A percentile compares a stretch with the other conserved stretches of the same genome.
Conservation (phyloP, 2,329 filamentous ascomycete species). For the Colletotrichum navitas region DNA sequence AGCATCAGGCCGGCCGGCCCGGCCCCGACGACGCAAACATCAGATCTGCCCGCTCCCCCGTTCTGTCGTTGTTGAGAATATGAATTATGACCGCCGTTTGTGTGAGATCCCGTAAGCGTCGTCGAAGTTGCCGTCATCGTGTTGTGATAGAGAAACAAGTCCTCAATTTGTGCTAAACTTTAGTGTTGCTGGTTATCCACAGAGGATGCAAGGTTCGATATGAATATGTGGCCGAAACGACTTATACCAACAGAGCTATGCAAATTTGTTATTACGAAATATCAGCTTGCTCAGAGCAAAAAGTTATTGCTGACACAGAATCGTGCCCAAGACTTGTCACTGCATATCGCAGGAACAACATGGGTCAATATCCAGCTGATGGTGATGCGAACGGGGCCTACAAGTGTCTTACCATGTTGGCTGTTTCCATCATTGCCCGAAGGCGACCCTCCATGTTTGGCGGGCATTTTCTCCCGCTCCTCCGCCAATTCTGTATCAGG, state of each 20-base stretch:
- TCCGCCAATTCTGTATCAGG: not conserved
- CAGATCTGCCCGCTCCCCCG: not conserved
- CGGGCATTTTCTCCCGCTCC: slow-evolving; percentile 11
- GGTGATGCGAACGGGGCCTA: not conserved
- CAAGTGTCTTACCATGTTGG: not conserved
- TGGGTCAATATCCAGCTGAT: slow-evolving; percentile 28
- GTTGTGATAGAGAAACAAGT: not conserved
- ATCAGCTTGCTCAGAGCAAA: not conserved
- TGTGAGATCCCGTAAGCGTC: not conserved
- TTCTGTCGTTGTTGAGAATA: not conserved
- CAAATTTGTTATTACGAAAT: not conserved
- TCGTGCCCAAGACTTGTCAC: not conserved
- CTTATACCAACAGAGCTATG: not conserved
- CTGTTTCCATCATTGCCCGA: not conserved
- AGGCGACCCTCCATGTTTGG: not conserved
- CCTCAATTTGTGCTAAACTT: not conserved
- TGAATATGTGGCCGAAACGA: not conserved
- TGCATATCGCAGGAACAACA: not conserved
- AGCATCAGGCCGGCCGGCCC: slow-evolving; percentile 37
- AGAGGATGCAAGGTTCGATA: not conserved
- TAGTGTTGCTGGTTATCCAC: not conserved
- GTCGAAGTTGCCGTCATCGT: slow-evolving; percentile 25
- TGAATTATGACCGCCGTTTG: not conserved
- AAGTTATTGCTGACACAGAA: not conserved
- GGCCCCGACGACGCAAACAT: slow-evolving; percentile 35